phyloP scores from a whole-genome alignment of 768 basidiomycete genomes.

The Obba rivulosa region DNA sequence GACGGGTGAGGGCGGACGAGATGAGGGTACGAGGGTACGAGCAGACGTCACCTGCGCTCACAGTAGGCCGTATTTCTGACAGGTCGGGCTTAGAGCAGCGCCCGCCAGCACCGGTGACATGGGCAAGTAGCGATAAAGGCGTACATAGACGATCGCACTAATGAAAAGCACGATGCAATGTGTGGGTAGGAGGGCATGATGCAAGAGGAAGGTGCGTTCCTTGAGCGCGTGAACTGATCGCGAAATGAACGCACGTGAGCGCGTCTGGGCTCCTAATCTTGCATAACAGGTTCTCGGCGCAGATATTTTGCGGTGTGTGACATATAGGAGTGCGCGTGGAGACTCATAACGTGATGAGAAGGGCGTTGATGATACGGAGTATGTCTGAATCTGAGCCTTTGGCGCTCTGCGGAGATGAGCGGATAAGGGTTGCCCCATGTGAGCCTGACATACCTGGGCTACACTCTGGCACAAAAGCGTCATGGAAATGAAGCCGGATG shows the following conservation, averaged over 20 bases:
- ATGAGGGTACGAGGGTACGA: slow-evolving; percentile 4
- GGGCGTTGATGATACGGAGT: neutral
- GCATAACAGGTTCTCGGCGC: neutral
- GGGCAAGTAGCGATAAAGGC: slow-evolving; percentile 1
- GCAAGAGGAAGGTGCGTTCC: slow-evolving; percentile 13
- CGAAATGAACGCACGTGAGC: slow-evolving; percentile 17
- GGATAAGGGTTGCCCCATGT: neutral
- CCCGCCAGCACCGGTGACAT: slow-evolving; percentile 6
- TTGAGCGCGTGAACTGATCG: slow-evolving; percentile 2
- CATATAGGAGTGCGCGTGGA: neutral
- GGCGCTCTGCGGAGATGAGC: neutral
- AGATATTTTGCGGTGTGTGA: neutral
- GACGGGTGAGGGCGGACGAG: neutral
- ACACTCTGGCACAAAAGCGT: too few species aligned
- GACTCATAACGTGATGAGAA: neutral
- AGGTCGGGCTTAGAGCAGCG: slow-evolving; percentile 8
- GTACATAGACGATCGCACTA: slow-evolving; percentile 7
- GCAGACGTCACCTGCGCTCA: slow-evolving; percentile 5
- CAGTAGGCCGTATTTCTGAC: slow-evolving; percentile 14
- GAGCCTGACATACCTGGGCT: neutral
- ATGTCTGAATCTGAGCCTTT: neutral
- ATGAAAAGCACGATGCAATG: slow-evolving; percentile 26
- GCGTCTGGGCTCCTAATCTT: neutral
- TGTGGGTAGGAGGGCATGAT: slow-evolving; percentile 1
- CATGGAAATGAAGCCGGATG: too few species aligned